These are phyloP conservation scores for Backusella luteola DNA, from an alignment of 192 early-diverging fungal species.

Conservation along the genomic window DNA sequence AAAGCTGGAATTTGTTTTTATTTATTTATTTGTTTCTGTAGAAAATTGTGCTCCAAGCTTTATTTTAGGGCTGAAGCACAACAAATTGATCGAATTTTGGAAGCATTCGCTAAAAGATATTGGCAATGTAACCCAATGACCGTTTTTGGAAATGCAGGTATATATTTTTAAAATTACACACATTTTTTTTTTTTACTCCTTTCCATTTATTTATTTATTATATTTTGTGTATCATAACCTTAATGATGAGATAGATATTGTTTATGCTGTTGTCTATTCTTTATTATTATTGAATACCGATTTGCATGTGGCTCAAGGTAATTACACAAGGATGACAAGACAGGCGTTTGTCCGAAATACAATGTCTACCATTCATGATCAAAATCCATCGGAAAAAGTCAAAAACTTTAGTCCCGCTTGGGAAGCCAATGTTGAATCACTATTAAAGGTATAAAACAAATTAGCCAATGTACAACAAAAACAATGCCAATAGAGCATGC, in stretches of 20 bases:
- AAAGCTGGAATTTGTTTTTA: neutral
- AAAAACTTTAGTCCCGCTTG: constrained; percentile 30
- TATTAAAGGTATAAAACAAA: constrained; percentile 41
- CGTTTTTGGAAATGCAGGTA: constrained; percentile 40
- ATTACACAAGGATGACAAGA: constrained; percentile 69
- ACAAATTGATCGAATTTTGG: constrained; percentile 87
- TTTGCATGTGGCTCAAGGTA: constrained; percentile 81
- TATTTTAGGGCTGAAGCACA: constrained; percentile 93
- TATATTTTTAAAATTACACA: too few species aligned
- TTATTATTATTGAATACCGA: constrained; percentile 91
- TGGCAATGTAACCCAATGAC: constrained; percentile 78
- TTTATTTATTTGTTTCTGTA: constrained; percentile 11
- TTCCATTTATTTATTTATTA: neutral
- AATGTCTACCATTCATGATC: constrained; percentile 46
- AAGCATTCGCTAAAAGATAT: constrained; percentile 77
- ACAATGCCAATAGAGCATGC: neutral
- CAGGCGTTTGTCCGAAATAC: constrained; percentile 75
- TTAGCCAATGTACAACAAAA: neutral
- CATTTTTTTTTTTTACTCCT: neutral
- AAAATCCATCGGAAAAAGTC: constrained; percentile 14
- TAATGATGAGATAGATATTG: constrained; percentile 22
- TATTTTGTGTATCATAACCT: neutral
- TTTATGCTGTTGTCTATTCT: constrained; percentile 85
- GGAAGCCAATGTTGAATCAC: constrained; percentile 52
- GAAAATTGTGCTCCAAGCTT: constrained; percentile 71